Base-by-base conservation (phyloP, 768 basidiomycete genomes). In the Termitomyces sp. region DNA sequence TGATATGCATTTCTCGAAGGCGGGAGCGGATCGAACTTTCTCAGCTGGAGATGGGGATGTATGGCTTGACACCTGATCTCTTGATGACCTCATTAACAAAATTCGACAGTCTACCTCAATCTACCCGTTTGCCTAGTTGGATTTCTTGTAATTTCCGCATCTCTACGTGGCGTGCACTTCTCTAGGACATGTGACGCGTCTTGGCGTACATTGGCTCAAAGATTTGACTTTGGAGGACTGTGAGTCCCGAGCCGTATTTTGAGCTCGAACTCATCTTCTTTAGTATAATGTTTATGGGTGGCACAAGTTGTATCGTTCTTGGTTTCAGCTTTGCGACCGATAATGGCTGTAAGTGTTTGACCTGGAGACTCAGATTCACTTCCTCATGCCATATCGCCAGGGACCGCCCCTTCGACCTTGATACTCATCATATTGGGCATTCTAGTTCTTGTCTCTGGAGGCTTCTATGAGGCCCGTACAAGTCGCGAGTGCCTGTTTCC, bases 31-130 rank as follows among this genome's bases (percentile, higher is more conserved):
- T 65, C 71, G 54, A 69, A 68, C 54, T 59, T 65, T 50, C 63
- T 87, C 53, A 84, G 76, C 64, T 94, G 91, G 91, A 79, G 92
- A 80, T 93, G 89, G 86, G 88, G 84, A 52, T 94, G 91, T 93
- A 72, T 74, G 91, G 79, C 32, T n/a, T 19, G 59, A 59, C 59
- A 53, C 59, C 47, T 23, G 42, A 54, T 57, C 49, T 54, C 51
- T 53, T 45, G 49, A 52, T 57, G 40, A 53, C 47, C 49, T 64
- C 40, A 62, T n/a, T 29, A 53, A 43, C 57, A 49, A 12, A 31
- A 27, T n/a, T 42, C 17, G 45, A 38, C 69, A 93, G 91, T 94
- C 69, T 92, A 85, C 68, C 78, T 94, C 69, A 94, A 93, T 72
- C 76, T 93, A 46, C 91, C 91, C 19, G 74, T 93, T 54, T 89